Evolutionary conservation across 495 filamentous ascomycete genomes (phyloP).

Genomic region (Evansstolkia leycettana): DNA sequence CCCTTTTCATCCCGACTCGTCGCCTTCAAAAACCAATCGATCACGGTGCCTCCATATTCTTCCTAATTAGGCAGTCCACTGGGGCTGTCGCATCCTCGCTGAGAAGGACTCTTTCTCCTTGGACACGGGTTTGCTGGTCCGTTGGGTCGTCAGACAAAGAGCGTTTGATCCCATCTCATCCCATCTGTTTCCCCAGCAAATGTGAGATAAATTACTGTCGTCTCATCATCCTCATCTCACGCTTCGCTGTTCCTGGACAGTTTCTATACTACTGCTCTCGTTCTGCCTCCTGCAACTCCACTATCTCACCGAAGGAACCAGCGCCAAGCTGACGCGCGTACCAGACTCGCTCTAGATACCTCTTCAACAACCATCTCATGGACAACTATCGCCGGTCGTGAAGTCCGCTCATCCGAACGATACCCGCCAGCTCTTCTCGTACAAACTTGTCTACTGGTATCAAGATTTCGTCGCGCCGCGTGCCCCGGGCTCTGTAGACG

Average conservation of each 20-base stretch:
- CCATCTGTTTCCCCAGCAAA: no score
- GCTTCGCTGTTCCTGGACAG: not conserved
- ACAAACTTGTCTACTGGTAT: not conserved
- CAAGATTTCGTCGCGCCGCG: no score
- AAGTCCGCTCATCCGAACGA: not conserved
- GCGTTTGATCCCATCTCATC: not conserved
- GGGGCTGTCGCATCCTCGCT: not conserved
- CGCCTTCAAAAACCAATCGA: not conserved
- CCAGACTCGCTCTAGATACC: constrained; percentile 1
- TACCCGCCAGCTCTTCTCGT: not conserved
- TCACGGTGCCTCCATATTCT: not conserved
- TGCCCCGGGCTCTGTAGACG: constrained; percentile 4
- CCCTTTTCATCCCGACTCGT: constrained; percentile 1
- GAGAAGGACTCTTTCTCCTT: not conserved
- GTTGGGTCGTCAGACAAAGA: not conserved
- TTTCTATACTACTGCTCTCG: not conserved
- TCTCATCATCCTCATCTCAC: not conserved
- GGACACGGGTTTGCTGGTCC: not conserved
- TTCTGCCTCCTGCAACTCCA: not conserved
- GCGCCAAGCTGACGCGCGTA: constrained; percentile 3
- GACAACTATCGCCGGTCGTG: not conserved
- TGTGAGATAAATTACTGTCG: not conserved
- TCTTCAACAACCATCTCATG: not conserved
- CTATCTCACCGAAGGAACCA: not conserved
- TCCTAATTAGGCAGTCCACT: not conserved